Evolutionary conservation across 108 stramenopile species (phyloP).

Genomic region (Cyclostephanos invisitatus): DNA sequence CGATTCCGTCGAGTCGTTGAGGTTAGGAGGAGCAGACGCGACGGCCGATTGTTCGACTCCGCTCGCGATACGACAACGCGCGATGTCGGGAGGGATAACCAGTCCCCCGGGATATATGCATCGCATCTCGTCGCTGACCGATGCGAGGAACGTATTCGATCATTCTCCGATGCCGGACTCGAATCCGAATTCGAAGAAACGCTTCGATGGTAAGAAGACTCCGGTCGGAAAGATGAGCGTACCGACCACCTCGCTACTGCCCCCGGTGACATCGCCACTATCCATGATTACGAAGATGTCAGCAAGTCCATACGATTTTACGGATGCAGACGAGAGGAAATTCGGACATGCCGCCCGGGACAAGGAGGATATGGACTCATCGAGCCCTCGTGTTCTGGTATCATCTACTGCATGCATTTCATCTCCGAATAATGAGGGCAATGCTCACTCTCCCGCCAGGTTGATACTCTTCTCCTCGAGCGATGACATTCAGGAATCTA

Average conservation of each 20-base stretch:
- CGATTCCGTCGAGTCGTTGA: conserved; percentile 94
- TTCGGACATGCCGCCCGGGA: background rate
- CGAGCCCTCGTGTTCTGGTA: conserved; percentile 4
- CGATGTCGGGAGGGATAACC: conserved; percentile 5
- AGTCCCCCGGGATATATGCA: conserved; percentile 15
- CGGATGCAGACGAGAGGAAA: background rate
- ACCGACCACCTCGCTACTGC: background rate
- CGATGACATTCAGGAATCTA: background rate
- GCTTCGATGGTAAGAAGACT: conserved; percentile 29
- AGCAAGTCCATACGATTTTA: background rate
- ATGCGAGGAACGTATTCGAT: conserved; percentile 4
- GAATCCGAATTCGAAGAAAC: conserved; percentile 17
- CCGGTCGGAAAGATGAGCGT: conserved; percentile 7
- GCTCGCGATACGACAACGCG: conserved; percentile 30
- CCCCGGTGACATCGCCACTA: background rate
- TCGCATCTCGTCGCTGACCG: conserved; percentile 13
- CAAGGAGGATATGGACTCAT: too few relatives aligned
- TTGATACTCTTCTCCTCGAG: conserved; percentile 5
- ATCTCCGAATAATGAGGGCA: conserved; percentile 2
- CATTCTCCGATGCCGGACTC: conserved; percentile 22
- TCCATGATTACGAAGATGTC: conserved; percentile 4
- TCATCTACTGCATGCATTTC: conserved; percentile 4
- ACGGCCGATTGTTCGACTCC: conserved; percentile 84
- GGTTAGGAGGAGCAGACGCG: conserved; percentile 95
- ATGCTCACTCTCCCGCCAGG: conserved; percentile 1